Evolutionary conservation across 768 basidiomycete species (phyloP).

Genomic region (Lactarius deliciosus): DNA sequence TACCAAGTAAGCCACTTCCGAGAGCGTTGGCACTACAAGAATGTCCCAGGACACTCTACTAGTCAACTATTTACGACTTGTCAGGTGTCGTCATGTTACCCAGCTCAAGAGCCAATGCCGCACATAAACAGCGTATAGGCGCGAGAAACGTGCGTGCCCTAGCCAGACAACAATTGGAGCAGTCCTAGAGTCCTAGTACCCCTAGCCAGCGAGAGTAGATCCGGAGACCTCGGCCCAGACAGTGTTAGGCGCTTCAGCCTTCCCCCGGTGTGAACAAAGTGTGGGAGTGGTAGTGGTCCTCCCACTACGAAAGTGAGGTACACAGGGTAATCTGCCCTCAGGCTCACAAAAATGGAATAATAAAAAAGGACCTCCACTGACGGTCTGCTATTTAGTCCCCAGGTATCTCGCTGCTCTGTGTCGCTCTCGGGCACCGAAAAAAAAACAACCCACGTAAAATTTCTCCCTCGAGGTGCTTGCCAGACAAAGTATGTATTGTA

Average conservation of each 20-base stretch:
- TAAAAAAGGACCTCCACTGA: no score
- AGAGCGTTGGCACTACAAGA: neutral
- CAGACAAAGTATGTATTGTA: constrained; percentile 3
- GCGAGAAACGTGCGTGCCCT: neutral
- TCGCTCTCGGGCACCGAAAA: neutral
- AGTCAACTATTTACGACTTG: neutral
- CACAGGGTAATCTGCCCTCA: no score
- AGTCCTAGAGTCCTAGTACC: neutral
- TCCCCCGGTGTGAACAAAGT: neutral
- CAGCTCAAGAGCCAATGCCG: neutral
- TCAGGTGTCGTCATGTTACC: neutral
- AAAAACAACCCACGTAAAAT: neutral
- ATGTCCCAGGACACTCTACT: neutral
- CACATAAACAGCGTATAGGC: neutral
- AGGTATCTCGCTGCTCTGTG: no score
- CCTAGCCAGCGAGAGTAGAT: neutral
- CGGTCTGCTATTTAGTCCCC: neutral
- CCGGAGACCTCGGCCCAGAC: neutral
- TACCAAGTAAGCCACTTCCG: constrained; percentile 1
- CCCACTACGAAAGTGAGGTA: neutral
- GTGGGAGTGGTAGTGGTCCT: neutral
- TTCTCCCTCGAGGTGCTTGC: neutral
- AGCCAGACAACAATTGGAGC: neutral
- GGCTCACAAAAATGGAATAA: no score
- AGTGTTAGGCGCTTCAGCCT: neutral